Conservation (phyloP, 371 early-diverging fungal species). For the Rhizopus microsporus region DNA sequence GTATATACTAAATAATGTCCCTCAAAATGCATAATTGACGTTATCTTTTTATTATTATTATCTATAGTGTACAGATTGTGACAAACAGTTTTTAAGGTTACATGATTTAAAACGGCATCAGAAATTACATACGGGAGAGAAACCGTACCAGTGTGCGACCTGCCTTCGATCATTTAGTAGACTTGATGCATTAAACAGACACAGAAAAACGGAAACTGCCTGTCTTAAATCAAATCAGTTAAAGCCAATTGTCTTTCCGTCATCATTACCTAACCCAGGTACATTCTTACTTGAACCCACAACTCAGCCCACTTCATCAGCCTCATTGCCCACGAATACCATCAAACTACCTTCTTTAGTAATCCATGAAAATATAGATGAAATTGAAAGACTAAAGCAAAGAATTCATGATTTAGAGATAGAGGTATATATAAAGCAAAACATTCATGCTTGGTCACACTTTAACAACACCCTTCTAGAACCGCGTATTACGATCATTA, state of each 20-base stretch:
- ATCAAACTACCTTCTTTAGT: conserved; percentile 13
- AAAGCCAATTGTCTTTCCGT: conserved; percentile 13
- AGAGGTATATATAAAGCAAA: conserved; percentile 19
- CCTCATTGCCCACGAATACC: conserved; percentile 13
- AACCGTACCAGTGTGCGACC: conserved; percentile 53
- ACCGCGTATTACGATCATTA: conserved; percentile 27
- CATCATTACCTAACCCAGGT: conserved; percentile 17
- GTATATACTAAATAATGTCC: too few relatives aligned
- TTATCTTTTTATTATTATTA: background rate
- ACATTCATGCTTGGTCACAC: too few relatives aligned
- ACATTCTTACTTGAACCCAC: background rate
- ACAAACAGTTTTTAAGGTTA: conserved; percentile 61
- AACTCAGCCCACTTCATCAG: conserved; percentile 2
- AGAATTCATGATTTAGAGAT: conserved; percentile 27
- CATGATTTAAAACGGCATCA: conserved; percentile 79
- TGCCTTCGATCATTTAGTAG: conserved; percentile 68
- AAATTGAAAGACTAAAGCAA: conserved; percentile 19
- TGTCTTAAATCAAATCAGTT: conserved; percentile 7
- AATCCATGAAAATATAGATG: conserved; percentile 11
- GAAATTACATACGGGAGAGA: conserved; percentile 76
- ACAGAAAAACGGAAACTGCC: conserved; percentile 59
- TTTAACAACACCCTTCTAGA: conserved; percentile 11
- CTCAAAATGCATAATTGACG: background rate
- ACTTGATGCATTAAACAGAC: conserved; percentile 72
- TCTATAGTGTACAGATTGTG: conserved; percentile 42